A percentile compares a stretch with the other conserved stretches of the same genome.
These are phyloP conservation scores for Knoxdaviesia proteae DNA, from an alignment of 2,329 filamentous ascomycete genomes.

Conservation along the genomic window DNA sequence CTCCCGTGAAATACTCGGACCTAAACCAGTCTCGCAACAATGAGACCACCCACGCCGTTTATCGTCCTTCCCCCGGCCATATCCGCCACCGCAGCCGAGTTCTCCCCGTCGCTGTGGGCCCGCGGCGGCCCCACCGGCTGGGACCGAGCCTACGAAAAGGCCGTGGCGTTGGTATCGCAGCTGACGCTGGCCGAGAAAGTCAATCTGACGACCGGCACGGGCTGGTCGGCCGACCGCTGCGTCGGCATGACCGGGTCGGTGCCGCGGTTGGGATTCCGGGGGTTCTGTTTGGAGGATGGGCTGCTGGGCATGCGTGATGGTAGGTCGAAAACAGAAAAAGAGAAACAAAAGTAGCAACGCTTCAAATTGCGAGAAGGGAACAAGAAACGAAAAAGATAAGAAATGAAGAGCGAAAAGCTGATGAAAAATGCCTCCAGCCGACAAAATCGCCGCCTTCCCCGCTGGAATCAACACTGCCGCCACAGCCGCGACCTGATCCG, in stretches of 20 bases:
- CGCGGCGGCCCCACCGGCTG: neutral
- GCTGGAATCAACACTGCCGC: slow-evolving; percentile 1
- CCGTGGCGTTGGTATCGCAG: neutral
- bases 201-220: slow-evolving; percentile 1
- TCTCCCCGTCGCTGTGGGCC: slow-evolving; percentile 1
- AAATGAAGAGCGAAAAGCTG: too few relatives aligned
- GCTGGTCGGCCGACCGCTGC: slow-evolving; percentile 1
- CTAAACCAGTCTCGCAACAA: too few relatives aligned
- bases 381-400: too few relatives aligned
- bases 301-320: slow-evolving; percentile 1
- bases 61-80: too few relatives aligned
- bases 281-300: slow-evolving; percentile 2
- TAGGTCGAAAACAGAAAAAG: too few relatives aligned
- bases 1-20: too few relatives aligned
- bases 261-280: slow-evolving; percentile 1
- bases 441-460: slow-evolving; percentile 1
- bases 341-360: slow-evolving; percentile 38
- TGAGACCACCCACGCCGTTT: too few relatives aligned
- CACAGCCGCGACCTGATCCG: slow-evolving; percentile 32
- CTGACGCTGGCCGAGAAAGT: slow-evolving; percentile 2
- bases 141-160: slow-evolving; percentile 2
- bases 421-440: too few relatives aligned
- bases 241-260: slow-evolving; percentile 1
- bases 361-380: slow-evolving; percentile 21
- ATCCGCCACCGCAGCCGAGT: neutral